These are phyloP conservation scores for Phytopythium litorale DNA, from an alignment of 352 stramenopile genomes.

Conservation along the genomic window DNA sequence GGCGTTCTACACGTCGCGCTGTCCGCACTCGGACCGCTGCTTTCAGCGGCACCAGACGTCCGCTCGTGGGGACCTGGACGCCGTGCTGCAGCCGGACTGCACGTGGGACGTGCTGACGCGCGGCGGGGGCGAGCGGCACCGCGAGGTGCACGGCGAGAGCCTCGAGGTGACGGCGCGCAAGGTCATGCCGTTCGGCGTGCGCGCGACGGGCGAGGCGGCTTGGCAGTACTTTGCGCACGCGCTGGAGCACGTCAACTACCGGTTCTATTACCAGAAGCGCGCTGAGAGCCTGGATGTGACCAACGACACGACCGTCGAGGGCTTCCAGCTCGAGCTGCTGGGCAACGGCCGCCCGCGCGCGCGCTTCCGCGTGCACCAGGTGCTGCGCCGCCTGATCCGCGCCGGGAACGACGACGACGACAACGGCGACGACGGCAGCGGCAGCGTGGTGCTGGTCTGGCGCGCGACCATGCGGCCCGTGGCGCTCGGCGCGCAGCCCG, in stretches of 20 bases:
- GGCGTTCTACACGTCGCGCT: conserved; percentile 1
- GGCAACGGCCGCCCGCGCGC: neutral
- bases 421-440: neutral
- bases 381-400: conserved; percentile 1
- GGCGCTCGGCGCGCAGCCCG: neutral
- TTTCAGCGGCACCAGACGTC: neutral
- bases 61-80: neutral
- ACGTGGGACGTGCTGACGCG: neutral
- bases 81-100: conserved; percentile 1
- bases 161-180: conserved; percentile 9
- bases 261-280: conserved; percentile 12
- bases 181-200: conserved; percentile 9
- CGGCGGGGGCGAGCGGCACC: neutral
- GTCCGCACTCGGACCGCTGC: conserved; percentile 3
- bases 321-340: conserved; percentile 6
- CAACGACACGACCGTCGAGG: conserved; percentile 7
- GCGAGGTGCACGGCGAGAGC: conserved; percentile 3
- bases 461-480: neutral
- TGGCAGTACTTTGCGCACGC: conserved; percentile 8
- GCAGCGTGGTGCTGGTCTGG: conserved; percentile 8
- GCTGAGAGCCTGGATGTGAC: conserved; percentile 13
- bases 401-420: too few relatives aligned
- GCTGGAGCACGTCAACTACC: conserved; percentile 7
- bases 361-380: conserved; percentile 4
- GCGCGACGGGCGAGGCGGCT: conserved; percentile 2